phyloP scores from a whole-genome alignment of 73 alveolate species.

The Effrenium voratum region DNA sequence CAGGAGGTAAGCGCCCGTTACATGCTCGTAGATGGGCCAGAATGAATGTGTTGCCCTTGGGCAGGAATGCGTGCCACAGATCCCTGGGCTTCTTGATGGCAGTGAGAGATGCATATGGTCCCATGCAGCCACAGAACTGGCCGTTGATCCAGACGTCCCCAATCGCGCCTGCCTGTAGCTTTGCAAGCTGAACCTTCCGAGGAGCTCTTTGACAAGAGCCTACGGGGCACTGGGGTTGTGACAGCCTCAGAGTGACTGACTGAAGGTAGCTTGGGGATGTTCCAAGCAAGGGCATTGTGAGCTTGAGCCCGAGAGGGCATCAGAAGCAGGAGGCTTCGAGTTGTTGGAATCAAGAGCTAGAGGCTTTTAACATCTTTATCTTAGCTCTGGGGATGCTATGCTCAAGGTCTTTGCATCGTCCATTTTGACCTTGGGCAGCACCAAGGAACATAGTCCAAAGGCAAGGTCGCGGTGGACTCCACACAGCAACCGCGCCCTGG shows the following conservation, averaged over 20 bases:
- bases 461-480: too few species aligned
- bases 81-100: constrained; percentile 35
- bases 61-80: constrained; percentile 50
- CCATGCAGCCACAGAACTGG: not conserved
- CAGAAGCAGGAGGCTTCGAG: too few species aligned
- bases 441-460: too few species aligned
- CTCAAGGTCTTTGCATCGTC: too few species aligned
- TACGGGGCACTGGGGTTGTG: constrained; percentile 72
- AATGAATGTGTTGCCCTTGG: not conserved
- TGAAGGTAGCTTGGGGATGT: not conserved
- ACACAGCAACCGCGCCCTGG: too few species aligned
- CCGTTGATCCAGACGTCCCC: not conserved
- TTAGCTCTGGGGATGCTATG: too few species aligned
- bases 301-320: not conserved
- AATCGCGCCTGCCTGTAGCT: not conserved
- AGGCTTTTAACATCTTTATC: too few species aligned
- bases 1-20: too few species aligned
- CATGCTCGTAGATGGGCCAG: too few species aligned
- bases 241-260: constrained; percentile 4
- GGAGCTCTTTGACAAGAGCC: constrained; percentile 64
- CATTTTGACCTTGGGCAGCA: too few species aligned
- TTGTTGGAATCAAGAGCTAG: too few species aligned
- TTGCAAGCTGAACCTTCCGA: not conserved
- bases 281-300: not conserved
- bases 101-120: not conserved